Percentiles rank a stretch among this genome's conserved stretches.
Evolutionary conservation across 345 rosid genomes (phyloP).

Genomic region (Rhizophora apiculata): DNA sequence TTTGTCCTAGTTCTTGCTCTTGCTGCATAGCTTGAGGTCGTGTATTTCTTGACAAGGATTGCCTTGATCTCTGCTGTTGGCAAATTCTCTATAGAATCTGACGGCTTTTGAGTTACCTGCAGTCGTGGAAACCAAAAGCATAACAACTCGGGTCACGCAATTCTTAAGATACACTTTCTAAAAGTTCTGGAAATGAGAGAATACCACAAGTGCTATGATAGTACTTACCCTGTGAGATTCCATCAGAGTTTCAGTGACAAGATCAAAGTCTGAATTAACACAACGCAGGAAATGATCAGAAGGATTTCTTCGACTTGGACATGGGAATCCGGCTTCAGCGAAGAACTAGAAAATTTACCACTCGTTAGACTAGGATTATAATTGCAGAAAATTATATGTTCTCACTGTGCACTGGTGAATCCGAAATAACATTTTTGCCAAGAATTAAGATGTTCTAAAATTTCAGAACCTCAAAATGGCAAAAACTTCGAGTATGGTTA

Average conservation of each 20-base stretch:
- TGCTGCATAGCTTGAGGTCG: slow-evolving; percentile 33
- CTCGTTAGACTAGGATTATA: background rate
- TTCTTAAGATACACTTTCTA: no score
- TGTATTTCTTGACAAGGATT: slow-evolving; percentile 37
- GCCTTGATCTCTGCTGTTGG: slow-evolving; percentile 42
- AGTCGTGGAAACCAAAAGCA: background rate
- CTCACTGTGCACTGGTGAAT: no score
- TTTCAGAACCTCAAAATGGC: no score
- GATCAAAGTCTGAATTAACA: slow-evolving; percentile 47
- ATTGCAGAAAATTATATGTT: no score
- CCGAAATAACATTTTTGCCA: background rate
- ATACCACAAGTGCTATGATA: background rate
- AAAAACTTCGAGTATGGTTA: no score
- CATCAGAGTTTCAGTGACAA: slow-evolving; percentile 19
- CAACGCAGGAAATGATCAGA: slow-evolving; percentile 52
- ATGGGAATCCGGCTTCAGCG: slow-evolving; percentile 51
- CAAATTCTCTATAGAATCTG: slow-evolving; percentile 36
- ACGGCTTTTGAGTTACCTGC: slow-evolving; percentile 31
- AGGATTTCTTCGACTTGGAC: slow-evolving; percentile 45
- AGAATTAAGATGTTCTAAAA: no score
- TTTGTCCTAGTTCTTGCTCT: slow-evolving; percentile 33
- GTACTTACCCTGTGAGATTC: slow-evolving; percentile 18
- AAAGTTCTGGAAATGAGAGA: background rate
- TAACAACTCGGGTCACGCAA: no score
- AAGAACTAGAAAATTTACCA: slow-evolving; percentile 40